Evolutionary conservation across 2,329 filamentous ascomycete genomes (phyloP).

Genomic region (Trichoderma gracile): DNA sequence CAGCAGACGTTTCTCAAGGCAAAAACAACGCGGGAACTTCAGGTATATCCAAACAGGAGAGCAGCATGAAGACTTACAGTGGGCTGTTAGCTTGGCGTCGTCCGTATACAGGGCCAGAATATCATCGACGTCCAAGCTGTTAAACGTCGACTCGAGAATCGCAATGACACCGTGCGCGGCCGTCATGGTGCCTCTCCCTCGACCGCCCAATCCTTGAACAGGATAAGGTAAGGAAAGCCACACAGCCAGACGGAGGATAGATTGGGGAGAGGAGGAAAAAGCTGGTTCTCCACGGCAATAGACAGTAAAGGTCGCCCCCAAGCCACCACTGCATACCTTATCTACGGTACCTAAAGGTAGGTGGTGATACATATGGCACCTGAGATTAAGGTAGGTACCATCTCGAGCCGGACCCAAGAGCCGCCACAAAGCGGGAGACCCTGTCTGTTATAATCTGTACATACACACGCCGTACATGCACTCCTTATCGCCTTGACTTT

Average conservation of each 20-base stretch:
- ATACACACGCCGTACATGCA: too few species aligned
- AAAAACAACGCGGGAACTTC: too few species aligned
- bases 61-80: slow-evolving; percentile 4
- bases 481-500: too few species aligned
- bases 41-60: background rate
- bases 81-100: slow-evolving; percentile 16
- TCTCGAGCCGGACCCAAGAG: background rate
- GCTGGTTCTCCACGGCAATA: background rate
- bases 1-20: too few species aligned
- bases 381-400: too few species aligned
- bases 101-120: slow-evolving; percentile 19
- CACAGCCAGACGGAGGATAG: too few species aligned
- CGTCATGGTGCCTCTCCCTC: slow-evolving; percentile 7
- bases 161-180: slow-evolving; percentile 14
- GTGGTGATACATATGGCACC: too few species aligned
- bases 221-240: too few species aligned
- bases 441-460: slow-evolving; percentile 4
- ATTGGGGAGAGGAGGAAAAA: background rate
- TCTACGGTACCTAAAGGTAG: too few species aligned
- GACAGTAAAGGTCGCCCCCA: too few species aligned
- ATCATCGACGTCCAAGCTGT: slow-evolving; percentile 15
- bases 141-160: slow-evolving; percentile 19
- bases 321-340: too few species aligned
- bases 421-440: slow-evolving; percentile 13
- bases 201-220: background rate